phyloP scores from a whole-genome alignment of 306 rosid genomes.

The Vigna reflexopilosa region DNA sequence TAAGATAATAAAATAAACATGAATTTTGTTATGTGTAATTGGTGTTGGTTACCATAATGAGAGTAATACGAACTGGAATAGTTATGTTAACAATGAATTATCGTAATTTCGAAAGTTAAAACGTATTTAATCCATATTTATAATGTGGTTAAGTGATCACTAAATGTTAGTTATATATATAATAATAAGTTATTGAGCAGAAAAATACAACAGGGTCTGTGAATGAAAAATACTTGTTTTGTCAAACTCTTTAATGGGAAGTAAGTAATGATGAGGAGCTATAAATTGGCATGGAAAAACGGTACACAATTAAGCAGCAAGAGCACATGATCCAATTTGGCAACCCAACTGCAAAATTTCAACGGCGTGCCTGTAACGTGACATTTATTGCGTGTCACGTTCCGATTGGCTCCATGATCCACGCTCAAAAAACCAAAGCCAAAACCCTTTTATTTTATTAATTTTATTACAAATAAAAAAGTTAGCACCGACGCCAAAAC shows the following conservation, averaged over 20 bases:
- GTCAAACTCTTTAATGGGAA: background rate
- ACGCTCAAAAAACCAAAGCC: background rate
- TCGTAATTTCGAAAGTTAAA: no score
- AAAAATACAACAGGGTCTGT: background rate
- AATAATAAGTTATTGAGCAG: background rate
- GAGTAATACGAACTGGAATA: no score
- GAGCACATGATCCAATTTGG: conserved; percentile 37
- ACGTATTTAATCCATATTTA: background rate
- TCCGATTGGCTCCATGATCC: background rate
- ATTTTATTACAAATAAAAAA: background rate
- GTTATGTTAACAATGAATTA: no score
- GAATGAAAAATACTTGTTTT: background rate
- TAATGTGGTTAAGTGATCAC: background rate
- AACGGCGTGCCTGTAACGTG: conserved; percentile 30
- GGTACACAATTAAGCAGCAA: background rate
- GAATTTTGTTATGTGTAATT: no score
- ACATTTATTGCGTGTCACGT: background rate
- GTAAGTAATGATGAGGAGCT: background rate
- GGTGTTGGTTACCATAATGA: no score
- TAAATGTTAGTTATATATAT: background rate
- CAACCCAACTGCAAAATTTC: background rate
- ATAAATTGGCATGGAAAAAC: background rate
- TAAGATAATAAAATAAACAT: no score
- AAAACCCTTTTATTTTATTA: no score
- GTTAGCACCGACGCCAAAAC: conserved; percentile 43